Base-by-base conservation (phyloP, 192 early-diverging fungal genomes). In the Chytriomyces hyalinus region DNA sequence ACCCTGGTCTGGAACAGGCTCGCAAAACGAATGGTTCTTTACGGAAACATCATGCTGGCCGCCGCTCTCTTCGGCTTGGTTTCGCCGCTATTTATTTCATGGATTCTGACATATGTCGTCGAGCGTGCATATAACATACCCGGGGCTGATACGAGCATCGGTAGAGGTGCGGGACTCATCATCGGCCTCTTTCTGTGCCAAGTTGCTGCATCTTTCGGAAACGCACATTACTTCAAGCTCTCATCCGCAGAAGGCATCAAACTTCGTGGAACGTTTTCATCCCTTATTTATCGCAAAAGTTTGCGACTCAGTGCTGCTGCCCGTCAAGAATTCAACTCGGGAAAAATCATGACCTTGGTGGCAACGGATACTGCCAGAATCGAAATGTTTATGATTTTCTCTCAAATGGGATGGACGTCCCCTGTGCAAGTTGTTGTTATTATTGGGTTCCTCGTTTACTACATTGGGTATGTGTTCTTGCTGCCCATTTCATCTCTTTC, bases 291-390 rank as follows among this genome's bases (percentile, higher is more conserved):
- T 77, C 85, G 86, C 45, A 92, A 92, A 73, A 67, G 87, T n/a
- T 76, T 91, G 46, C 78, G 79, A 0, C 75, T 92, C 44, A 82
- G 82, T 17, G 75, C 85, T 26, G 82, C 83, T 57, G 80, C 91
- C 5, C 80, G 90, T 36, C 84, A 85, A 46, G 83, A 88, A 26
- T 90, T 89, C 65, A 88, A 86, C 65, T 71, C 84, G 70, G 92
- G 90, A 6, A 77, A 87, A 65, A 86, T 92, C 63, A 89, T 88
- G 69, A 92, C 86, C 62, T 75, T 92, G 9, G 87, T 92, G 51
- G 9, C 82, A n/a, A 72, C 79, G 7, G 82, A 85, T 68, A 61
- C 75, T 13, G 15, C 48, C 1, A 79, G 71, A 46, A 57, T 79
- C 53, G 70, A 79, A 50, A 67, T 61, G 69, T 66, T 80, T 76